Conservation (phyloP, 176 grass and related monocot species). For the Canna indica region DNA sequence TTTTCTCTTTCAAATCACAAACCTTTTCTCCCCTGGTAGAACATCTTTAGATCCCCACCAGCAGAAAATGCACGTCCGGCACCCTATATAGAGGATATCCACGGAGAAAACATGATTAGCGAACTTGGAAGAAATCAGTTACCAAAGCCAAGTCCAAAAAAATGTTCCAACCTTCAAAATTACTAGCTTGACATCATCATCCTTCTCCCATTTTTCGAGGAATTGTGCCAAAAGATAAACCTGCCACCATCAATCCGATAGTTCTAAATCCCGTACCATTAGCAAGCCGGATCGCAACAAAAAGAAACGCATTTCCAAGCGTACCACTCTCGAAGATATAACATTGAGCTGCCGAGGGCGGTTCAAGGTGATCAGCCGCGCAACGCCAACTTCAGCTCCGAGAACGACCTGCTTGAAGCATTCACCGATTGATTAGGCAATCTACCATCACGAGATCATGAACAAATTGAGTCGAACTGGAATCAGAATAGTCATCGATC, state of each 20-base stretch:
- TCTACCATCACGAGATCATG: not conserved
- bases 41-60: conserved; percentile 95
- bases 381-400: conserved; percentile 44
- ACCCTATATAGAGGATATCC: conserved; percentile 34
- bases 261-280: not conserved
- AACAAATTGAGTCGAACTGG: not conserved
- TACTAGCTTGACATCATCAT: conserved; percentile 66
- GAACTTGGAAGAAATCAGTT: not conserved
- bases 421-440: not conserved
- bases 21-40: conserved; percentile 92
- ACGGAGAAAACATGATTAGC: conserved; percentile 6
- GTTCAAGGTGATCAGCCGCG: conserved; percentile 69
- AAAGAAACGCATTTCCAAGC: not conserved
- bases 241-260: conserved; percentile 26
- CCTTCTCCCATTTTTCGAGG: conserved; percentile 91
- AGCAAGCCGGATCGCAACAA: not conserved
- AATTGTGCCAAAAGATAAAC: conserved; percentile 67
- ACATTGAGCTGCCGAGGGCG: conserved; percentile 89
- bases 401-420: conserved; percentile 49
- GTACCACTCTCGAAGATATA: conserved; percentile 67
- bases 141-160: not conserved
- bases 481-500: not conserved
- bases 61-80: conserved; percentile 83
- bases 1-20: not conserved
- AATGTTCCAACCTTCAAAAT: conserved; percentile 61